phyloP scores from a whole-genome alignment of 176 grass and related monocot genomes.

The Leersia perrieri region DNA sequence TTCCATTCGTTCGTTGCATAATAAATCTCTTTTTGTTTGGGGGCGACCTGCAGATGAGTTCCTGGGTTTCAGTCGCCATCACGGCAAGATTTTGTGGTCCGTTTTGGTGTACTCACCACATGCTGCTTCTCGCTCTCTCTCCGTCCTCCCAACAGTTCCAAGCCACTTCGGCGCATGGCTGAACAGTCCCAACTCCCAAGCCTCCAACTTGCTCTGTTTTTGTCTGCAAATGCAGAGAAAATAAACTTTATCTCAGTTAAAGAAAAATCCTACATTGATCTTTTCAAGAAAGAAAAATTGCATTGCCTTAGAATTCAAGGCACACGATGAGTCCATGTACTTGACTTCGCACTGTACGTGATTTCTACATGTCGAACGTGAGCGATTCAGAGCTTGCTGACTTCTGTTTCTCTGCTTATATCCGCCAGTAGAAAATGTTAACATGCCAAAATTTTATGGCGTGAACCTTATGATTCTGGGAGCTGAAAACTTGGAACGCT shows the following conservation, averaged over 20 bases:
- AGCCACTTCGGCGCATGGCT: not conserved
- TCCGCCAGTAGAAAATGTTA: not conserved
- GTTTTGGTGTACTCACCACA: slow-evolving; percentile 50
- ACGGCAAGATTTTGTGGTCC: slow-evolving; percentile 36
- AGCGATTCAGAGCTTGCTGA: not conserved
- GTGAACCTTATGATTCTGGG: not conserved
- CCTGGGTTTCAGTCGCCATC: slow-evolving; percentile 33
- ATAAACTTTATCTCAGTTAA: too few species aligned
- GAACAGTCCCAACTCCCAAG: slow-evolving; percentile 1
- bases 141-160: slow-evolving; percentile 10
- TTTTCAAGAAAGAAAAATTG: not conserved
- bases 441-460: not conserved
- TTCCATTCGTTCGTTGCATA: slow-evolving; percentile 13
- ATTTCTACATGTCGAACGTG: not conserved
- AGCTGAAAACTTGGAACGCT: slow-evolving; percentile 2
- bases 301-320: not conserved
- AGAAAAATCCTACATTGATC: not conserved
- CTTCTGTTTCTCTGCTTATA: not conserved
- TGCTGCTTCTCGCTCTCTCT: slow-evolving; percentile 29
- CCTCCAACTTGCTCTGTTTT: not conserved
- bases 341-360: not conserved
- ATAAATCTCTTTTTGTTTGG: not conserved
- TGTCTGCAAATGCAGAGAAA: not conserved
- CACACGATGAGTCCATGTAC: not conserved
- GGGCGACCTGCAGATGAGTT: not conserved